A percentile compares a stretch with the other conserved stretches of the same genome.
Conservation (phyloP, 306 rosid species). For the Cucumis cinereus region DNA sequence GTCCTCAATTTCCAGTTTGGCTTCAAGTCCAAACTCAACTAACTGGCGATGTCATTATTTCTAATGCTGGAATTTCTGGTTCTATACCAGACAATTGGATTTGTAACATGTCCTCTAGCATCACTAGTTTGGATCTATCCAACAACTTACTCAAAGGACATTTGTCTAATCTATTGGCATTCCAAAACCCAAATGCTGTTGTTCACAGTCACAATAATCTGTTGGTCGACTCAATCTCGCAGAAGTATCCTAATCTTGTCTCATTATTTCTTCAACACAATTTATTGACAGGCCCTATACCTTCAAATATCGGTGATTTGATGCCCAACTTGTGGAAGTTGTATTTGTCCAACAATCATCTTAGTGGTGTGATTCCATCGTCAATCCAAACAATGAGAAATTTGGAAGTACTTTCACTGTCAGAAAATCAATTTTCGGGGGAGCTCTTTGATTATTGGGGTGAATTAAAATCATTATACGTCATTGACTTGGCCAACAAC, state of each 20-base stretch:
- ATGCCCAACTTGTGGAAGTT: neutral
- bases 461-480: neutral
- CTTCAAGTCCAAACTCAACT: neutral
- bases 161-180: neutral
- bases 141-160: neutral
- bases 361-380: neutral
- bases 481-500: neutral
- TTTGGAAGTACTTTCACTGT: neutral
- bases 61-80: neutral
- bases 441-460: neutral
- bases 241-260: neutral
- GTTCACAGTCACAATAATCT: neutral
- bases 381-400: neutral
- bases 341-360: neutral
- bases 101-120: neutral
- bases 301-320: neutral
- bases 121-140: neutral
- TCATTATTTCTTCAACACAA: neutral
- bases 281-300: neutral
- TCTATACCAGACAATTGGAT: neutral
- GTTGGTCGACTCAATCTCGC: neutral
- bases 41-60: neutral
- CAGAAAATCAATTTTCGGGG: neutral
- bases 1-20: neutral
- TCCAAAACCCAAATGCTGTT: neutral